Evolutionary conservation across 805 yeast species (phyloP), one percentile per base, ranked within the genome.

Genomic region (Nakazawaea laoshanensis): DNA sequence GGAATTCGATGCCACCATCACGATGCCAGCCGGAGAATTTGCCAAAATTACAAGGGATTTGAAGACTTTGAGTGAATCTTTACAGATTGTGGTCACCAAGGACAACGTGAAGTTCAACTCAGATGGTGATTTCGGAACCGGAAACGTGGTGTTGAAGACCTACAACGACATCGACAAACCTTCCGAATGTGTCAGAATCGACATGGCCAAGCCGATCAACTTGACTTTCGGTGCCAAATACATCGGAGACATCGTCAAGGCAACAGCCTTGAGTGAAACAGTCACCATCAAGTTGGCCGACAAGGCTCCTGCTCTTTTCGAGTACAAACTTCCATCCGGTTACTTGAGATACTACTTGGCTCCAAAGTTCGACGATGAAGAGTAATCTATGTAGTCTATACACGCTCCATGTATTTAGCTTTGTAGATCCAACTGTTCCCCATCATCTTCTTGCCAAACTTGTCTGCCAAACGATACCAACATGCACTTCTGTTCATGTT

Each of bases 281-380:
- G 88, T 89, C 40, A 82, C 92, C 25, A 70, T 92, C 43, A 83
- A 85, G 59, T 71, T 92, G 51, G 83, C 95, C 13, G 89, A 82
- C 50, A 86, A 83, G 53, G 78, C 92, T 11, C 98, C 98, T 21
- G 95, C 96, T 26, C 65, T 87, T 56, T 86, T 92, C 52, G 96
- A 89, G 63, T 92, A 80, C 64, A 81, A 80, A 59, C 67, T 92
- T 53, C 78, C 86, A 42, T 82, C 89, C 57, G 98, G 98, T 35
- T 84, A 85, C 61, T 67, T 92, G 57, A 80, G 95, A 57, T 92
- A 83, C 74, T 92, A 84, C 73, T 72, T 92, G 57, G 98, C 98
- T 47, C 98, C 98, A 39, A 89, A 92, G 70, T 86, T 92, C 55
- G 95, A 83, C 44, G 97, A 88, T 43, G 95, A 84, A 43, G 92